A percentile compares a stretch with the other conserved stretches of the same genome.
Evolutionary conservation across 2,329 filamentous ascomycete species (phyloP).

Genomic region (Ophiostoma novo-ulmi): DNA sequence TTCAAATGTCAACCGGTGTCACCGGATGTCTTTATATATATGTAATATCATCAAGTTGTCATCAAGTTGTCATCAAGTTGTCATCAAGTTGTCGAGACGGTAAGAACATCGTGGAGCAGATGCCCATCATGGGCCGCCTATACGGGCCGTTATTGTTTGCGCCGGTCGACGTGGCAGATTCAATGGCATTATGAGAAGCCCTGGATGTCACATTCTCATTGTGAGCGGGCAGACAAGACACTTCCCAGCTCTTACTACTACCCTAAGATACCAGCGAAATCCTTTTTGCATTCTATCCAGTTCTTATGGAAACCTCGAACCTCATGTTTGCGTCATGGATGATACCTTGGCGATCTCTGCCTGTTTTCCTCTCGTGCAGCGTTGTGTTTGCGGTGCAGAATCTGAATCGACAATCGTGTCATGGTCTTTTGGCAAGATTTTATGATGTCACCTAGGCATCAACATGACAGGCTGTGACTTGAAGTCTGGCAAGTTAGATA

Average conservation of each 20-base stretch:
- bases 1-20: neutral
- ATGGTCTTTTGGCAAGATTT: neutral
- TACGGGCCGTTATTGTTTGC: neutral
- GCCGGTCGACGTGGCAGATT: neutral
- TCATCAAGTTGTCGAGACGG: neutral
- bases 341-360: neutral
- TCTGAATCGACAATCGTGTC: conserved; percentile 2
- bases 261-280: too few relatives aligned
- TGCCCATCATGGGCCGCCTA: neutral
- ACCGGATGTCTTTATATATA: neutral
- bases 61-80: neutral
- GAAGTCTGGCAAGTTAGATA: neutral
- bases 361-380: neutral
- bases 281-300: too few relatives aligned
- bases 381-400: neutral
- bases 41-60: neutral
- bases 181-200: neutral
- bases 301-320: neutral
- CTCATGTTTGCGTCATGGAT: conserved; percentile 1
- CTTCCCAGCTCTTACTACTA: too few relatives aligned
- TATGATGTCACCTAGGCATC: neutral
- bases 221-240: too few relatives aligned
- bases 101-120: neutral
- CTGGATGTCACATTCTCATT: neutral
- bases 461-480: neutral